phyloP scores from a whole-genome alignment of 2,329 filamentous ascomycete species.

The Coleophoma cylindrospora region DNA sequence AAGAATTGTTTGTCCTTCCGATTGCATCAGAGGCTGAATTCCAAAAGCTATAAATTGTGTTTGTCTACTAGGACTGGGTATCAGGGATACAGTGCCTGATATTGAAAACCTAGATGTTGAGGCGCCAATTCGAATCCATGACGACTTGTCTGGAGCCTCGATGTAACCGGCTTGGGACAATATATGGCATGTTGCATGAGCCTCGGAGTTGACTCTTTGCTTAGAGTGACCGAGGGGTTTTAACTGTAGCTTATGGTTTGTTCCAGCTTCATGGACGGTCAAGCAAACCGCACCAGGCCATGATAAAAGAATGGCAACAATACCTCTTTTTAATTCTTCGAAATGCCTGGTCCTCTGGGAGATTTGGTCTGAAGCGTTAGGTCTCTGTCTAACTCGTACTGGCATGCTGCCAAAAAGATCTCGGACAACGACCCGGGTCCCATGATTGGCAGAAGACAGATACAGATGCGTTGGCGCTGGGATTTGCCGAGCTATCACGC shows the following conservation, averaged over 20 bases:
- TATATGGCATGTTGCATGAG: too few relatives aligned
- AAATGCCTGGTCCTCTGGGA: slow-evolving; percentile 55
- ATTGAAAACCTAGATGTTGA: slow-evolving; percentile 57
- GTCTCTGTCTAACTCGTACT: slow-evolving; percentile 79
- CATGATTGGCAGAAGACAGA: slow-evolving; percentile 52
- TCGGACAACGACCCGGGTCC: slow-evolving; percentile 70
- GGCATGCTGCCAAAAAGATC: slow-evolving; percentile 89
- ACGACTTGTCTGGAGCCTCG: slow-evolving; percentile 40
- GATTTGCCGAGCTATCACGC: slow-evolving; percentile 55
- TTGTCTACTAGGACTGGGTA: slow-evolving; percentile 65
- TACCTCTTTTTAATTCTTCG: slow-evolving; percentile 32
- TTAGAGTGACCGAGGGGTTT: too few relatives aligned
- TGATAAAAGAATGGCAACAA: slow-evolving; percentile 65
- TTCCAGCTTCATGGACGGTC: slow-evolving; percentile 45
- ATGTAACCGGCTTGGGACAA: slow-evolving; percentile 55
- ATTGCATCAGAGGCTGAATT: slow-evolving; percentile 56
- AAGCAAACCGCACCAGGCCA: slow-evolving; percentile 57
- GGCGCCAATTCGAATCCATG: slow-evolving; percentile 70
- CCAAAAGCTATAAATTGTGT: slow-evolving; percentile 81
- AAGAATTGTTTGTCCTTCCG: slow-evolving; percentile 56
- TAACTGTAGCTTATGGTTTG: slow-evolving; percentile 11
- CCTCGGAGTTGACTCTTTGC: too few relatives aligned
- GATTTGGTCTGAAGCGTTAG: slow-evolving; percentile 43
- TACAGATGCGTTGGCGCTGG: slow-evolving; percentile 56
- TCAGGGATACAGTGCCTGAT: slow-evolving; percentile 65